Base-by-base conservation (phyloP, 768 basidiomycete genomes). In the Amanita pseudoporphyria region DNA sequence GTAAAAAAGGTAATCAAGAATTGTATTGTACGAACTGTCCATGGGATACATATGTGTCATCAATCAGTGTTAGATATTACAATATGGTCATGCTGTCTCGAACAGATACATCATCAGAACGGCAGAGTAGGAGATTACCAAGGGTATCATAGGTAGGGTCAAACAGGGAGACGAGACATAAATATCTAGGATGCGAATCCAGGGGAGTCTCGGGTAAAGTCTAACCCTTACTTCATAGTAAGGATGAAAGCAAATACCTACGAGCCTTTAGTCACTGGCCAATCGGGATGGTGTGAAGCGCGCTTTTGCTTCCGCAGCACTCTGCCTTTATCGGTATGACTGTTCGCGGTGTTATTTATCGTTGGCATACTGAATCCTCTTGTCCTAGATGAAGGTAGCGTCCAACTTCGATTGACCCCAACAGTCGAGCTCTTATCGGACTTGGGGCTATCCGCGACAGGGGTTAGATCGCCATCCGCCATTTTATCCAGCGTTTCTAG, bases 251-350 rank as follows among this genome's bases (percentile, higher is more conserved):
- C 16, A 6, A 21, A 16, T 10, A 24, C 13, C 22, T 43, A 50
- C 31, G 36, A 31, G 13, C 35, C 31, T 31, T 50, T 50, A 18
- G 33, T 45, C 6, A 22, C 35, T 28, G 22, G 26, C 44, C 36
- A 32, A 37, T 46, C 33, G 3, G 51, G 32, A 13, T 35, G 14
- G 51, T 44, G 6, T 19, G 32, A 9, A 10, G n/a, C 31, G 6
- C 38, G 51, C 45, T 37, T 52, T 26, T 31, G 45, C 31, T 52
- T 52, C 19, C 51, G 42, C 12, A 52, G 38, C 26, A 52, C 51
- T 32, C 43, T 44, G 12, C 43, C 19, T 26, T 33, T 45, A 6
- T 50, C 49, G 10, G 22, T 21, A 24, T 50, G 39, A 19, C 41
- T 31, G 33, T 47, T 36, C 33, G 43, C 4, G 28, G n/a, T 24